Evolutionary conservation across 202 grass and related monocot genomes (phyloP).

Genomic region (Saccharum hybrid): DNA sequence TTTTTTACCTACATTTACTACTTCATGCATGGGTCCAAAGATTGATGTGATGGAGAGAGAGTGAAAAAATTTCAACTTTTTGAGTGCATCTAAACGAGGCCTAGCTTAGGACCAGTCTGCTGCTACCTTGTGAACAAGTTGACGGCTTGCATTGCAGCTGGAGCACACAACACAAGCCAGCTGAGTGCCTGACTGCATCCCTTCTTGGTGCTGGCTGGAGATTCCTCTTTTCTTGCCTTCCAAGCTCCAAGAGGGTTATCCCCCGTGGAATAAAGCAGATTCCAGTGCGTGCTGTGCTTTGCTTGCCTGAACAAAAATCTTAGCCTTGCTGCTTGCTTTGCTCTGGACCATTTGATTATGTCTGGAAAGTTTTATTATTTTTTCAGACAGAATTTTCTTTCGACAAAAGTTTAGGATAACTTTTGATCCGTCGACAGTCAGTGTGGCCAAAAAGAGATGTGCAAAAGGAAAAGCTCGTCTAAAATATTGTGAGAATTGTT

Average conservation of each 20-base stretch:
- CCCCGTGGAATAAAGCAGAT: conserved; percentile 17
- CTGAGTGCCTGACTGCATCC: not conserved
- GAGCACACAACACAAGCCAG: not conserved
- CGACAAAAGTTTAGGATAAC: not conserved
- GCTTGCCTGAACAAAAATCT: conserved; percentile 10
- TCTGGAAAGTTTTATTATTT: not conserved
- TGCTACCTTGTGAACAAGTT: not conserved
- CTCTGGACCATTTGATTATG: not conserved
- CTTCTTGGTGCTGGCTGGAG: not conserved
- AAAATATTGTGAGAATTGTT: conserved; percentile 33
- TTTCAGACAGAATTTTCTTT: not conserved
- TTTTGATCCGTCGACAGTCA: conserved; percentile 17
- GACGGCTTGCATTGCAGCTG: not conserved
- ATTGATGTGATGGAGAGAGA: too few species aligned
- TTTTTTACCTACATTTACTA: too few species aligned
- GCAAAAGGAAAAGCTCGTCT: not conserved
- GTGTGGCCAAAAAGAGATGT: conserved; percentile 15
- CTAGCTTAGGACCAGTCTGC: not conserved
- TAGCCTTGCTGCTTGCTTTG: not conserved
- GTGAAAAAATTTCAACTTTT: too few species aligned
- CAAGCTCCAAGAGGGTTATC: conserved; percentile 18
- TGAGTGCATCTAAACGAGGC: too few species aligned
- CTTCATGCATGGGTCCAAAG: too few species aligned
- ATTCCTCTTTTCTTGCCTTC: conserved; percentile 22
- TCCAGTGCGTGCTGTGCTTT: not conserved